Percentiles rank a stretch among this genome's conserved stretches.
Conservation (phyloP, 805 yeast species). For the Zygosaccharomyces kombuchaensis region DNA sequence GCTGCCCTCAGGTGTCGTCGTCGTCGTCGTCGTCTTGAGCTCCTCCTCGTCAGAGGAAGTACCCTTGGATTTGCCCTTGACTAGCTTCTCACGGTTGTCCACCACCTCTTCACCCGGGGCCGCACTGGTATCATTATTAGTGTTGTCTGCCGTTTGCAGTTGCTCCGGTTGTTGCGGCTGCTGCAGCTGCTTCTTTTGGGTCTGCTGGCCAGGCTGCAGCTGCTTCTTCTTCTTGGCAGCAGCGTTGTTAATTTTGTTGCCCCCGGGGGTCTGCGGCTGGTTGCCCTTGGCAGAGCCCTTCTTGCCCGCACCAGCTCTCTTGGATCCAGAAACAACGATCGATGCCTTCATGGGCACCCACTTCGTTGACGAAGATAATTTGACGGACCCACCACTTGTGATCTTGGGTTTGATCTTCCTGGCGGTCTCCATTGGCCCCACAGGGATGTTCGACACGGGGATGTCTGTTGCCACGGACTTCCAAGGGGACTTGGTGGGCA, state of each 20-base stretch:
- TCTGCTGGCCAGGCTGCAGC: conserved; percentile 10
- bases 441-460: conserved; percentile 24
- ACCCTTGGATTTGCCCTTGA: background rate
- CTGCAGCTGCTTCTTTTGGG: conserved; percentile 8
- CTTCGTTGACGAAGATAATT: conserved; percentile 37
- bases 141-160: background rate
- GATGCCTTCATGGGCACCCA: conserved; percentile 69
- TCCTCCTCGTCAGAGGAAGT: conserved; percentile 1
- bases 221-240: conserved; percentile 17
- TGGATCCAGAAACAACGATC: conserved; percentile 39
- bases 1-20: background rate
- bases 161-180: conserved; percentile 9
- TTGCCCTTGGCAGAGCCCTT: conserved; percentile 15
- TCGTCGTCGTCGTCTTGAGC: background rate
- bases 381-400: conserved; percentile 15
- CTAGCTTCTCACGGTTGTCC: background rate
- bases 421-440: conserved; percentile 16
- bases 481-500: conserved; percentile 36
- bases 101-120: background rate
- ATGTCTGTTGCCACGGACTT: conserved; percentile 25
- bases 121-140: background rate
- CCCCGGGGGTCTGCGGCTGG: conserved; percentile 2
- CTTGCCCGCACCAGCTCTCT: conserved; percentile 15
- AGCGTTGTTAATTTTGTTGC: conserved; percentile 11
- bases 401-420: conserved; percentile 20